phyloP scores from a whole-genome alignment of 148 eudicot genomes.

The Fallopia convolvulus region DNA sequence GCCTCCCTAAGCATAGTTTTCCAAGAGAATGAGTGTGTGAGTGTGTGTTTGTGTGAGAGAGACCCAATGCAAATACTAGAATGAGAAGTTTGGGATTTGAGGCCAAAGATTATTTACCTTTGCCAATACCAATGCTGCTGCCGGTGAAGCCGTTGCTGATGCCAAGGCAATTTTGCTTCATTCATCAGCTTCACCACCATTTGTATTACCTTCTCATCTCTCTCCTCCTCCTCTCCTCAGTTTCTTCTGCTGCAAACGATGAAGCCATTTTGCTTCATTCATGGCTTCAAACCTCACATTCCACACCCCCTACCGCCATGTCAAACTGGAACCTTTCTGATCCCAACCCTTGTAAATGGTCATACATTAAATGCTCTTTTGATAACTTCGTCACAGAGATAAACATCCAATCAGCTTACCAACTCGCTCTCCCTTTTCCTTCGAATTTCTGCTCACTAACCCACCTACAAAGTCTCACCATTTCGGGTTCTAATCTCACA shows the following conservation, averaged over 20 bases:
- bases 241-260: constrained; percentile 23
- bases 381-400: constrained; percentile 43
- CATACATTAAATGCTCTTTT: constrained; percentile 47
- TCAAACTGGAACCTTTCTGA: constrained; percentile 50
- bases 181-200: not conserved
- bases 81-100: constrained; percentile 46
- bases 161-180: constrained; percentile 33
- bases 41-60: constrained; percentile 18
- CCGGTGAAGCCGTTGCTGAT: constrained; percentile 25
- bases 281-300: constrained; percentile 45
- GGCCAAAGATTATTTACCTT: constrained; percentile 15
- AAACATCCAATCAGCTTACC: constrained; percentile 30
- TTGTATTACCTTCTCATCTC: constrained; percentile 7
- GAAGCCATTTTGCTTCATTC: constrained; percentile 44
- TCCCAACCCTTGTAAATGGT: constrained; percentile 71
- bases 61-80: constrained; percentile 50
- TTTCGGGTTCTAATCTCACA: constrained; percentile 61
- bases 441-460: constrained; percentile 37
- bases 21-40: constrained; percentile 11
- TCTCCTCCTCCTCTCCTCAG: constrained; percentile 10
- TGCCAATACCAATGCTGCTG: constrained; percentile 27
- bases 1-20: constrained; percentile 12
- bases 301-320: constrained; percentile 21
- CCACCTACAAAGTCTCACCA: constrained; percentile 31
- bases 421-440: constrained; percentile 46